phyloP scores from a whole-genome alignment of 768 basidiomycete genomes.

The Russula vinacea region DNA sequence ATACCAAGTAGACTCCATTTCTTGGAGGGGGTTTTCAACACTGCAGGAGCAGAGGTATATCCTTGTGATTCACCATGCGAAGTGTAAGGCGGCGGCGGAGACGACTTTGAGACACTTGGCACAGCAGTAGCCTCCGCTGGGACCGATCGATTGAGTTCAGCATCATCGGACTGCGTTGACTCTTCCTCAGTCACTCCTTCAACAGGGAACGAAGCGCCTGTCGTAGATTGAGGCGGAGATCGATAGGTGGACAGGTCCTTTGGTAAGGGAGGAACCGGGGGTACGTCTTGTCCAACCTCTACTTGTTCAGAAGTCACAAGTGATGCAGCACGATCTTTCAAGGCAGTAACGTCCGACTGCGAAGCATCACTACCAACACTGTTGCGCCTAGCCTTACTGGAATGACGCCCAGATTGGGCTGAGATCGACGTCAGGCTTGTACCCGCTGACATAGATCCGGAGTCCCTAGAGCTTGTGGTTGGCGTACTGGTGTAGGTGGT shows the following conservation, averaged over 20 bases:
- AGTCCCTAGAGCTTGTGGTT: slow-evolving; percentile 78
- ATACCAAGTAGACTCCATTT: slow-evolving; percentile 92
- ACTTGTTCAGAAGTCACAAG: slow-evolving; percentile 56
- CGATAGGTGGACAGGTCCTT: slow-evolving; percentile 82
- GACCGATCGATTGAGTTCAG: slow-evolving; percentile 46
- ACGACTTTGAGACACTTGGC: slow-evolving; percentile 35
- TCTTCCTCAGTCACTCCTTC: slow-evolving; percentile 41
- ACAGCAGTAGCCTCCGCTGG: slow-evolving; percentile 52
- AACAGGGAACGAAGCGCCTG: slow-evolving; percentile 49
- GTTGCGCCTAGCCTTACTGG: slow-evolving; percentile 64
- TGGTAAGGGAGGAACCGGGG: slow-evolving; percentile 89
- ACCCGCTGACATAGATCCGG: slow-evolving; percentile 72
- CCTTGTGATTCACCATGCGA: slow-evolving; percentile 33
- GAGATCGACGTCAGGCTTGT: slow-evolving; percentile 79
- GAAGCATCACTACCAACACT: slow-evolving; percentile 83
- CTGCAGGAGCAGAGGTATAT: slow-evolving; percentile 46
- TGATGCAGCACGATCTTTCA: slow-evolving; percentile 67
- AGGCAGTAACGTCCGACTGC: slow-evolving; percentile 59
- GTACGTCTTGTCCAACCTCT: slow-evolving; percentile 63
- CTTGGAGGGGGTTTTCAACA: slow-evolving; percentile 82
- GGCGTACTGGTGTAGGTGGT: slow-evolving; percentile 80
- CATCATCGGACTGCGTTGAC: slow-evolving; percentile 44
- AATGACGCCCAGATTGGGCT: slow-evolving; percentile 67
- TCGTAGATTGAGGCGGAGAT: slow-evolving; percentile 62
- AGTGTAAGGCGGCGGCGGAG: slow-evolving; percentile 34